phyloP scores from a whole-genome alignment of 2,329 filamentous ascomycete genomes.

The Ascochyta viciae-villosae region DNA sequence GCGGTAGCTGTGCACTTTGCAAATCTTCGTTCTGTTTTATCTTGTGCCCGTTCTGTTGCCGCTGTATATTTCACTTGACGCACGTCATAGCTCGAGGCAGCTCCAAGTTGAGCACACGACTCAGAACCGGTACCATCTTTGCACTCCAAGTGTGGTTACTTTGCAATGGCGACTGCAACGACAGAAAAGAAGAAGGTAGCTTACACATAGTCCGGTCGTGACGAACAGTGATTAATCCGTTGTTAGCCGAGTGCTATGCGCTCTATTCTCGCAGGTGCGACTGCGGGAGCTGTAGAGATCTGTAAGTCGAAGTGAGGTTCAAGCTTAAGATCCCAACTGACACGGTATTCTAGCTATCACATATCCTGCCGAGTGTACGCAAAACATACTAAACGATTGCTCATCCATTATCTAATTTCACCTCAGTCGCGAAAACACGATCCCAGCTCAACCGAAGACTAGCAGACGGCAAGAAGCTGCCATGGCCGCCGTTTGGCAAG shows the following conservation, averaged over 20 bases:
- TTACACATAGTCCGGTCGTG: neutral
- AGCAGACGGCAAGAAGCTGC: constrained; percentile 82
- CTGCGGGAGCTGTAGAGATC: constrained; percentile 95
- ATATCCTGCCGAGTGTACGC: constrained; percentile 88
- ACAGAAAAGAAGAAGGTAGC: constrained; percentile 47
- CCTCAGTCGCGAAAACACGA: constrained; percentile 86
- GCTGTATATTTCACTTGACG: neutral
- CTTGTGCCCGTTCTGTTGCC: neutral
- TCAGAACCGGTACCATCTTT: neutral
- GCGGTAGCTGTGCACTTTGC: neutral
- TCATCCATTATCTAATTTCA: constrained; percentile 19
- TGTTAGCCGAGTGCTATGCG: constrained; percentile 77
- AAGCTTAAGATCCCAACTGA: constrained; percentile 23
- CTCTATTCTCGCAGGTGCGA: constrained; percentile 89
- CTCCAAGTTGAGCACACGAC: constrained; percentile 11
- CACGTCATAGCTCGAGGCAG: constrained; percentile 19
- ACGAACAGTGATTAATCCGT: neutral
- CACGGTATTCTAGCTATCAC: constrained; percentile 71
- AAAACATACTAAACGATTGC: neutral
- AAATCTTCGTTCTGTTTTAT: neutral
- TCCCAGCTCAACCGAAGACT: constrained; percentile 90
- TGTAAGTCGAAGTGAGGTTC: constrained; percentile 57
- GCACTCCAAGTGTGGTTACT: neutral
- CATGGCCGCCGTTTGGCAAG: constrained; percentile 89
- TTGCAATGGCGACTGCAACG: constrained; percentile 36